These are phyloP conservation scores for Fistulifera solaris DNA, from an alignment of 108 stramenopile genomes.

Conservation along the genomic window DNA sequence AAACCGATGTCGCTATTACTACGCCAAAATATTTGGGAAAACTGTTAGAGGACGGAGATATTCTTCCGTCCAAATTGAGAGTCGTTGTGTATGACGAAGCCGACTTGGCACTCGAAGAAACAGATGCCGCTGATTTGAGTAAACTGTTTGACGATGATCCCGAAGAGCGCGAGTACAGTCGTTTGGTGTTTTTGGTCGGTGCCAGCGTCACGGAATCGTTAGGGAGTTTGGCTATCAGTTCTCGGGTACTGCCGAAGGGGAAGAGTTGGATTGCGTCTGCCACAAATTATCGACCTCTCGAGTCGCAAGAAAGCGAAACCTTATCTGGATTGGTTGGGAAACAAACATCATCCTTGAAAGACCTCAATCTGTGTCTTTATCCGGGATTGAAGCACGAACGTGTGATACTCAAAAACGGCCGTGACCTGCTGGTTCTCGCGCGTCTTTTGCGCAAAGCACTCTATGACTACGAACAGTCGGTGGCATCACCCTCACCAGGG, in stretches of 20 bases:
- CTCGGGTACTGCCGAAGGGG: slow-evolving; percentile 61
- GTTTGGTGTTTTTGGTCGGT: slow-evolving; percentile 68
- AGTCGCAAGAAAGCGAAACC: slow-evolving; percentile 7
- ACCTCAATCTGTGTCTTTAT: slow-evolving; percentile 63
- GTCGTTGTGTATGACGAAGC: slow-evolving; percentile 74
- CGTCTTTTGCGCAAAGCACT: slow-evolving; percentile 71
- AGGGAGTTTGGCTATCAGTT: slow-evolving; percentile 61
- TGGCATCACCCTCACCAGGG: background rate
- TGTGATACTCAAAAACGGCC: slow-evolving; percentile 28
- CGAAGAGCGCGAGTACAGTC: slow-evolving; percentile 33
- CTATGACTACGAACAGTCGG: slow-evolving; percentile 36
- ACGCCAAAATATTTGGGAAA: slow-evolving; percentile 66
- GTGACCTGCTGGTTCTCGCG: slow-evolving; percentile 43
- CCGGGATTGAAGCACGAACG: slow-evolving; percentile 66
- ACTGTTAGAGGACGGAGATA: slow-evolving; percentile 59
- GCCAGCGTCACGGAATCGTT: slow-evolving; percentile 73
- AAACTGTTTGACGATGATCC: slow-evolving; percentile 51
- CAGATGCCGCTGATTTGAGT: slow-evolving; percentile 31
- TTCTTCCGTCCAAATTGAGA: slow-evolving; percentile 60
- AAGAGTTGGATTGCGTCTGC: slow-evolving; percentile 77
- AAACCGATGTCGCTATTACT: slow-evolving; percentile 80
- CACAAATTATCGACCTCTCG: slow-evolving; percentile 17
- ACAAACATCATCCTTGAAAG: slow-evolving; percentile 48
- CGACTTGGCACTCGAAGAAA: slow-evolving; percentile 75
- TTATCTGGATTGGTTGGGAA: slow-evolving; percentile 2